Evolutionary conservation across 1,284 basidiomycete species (phyloP), one percentile per base, ranked within the genome.

Genomic region (Cryptococcus amylolentus): DNA sequence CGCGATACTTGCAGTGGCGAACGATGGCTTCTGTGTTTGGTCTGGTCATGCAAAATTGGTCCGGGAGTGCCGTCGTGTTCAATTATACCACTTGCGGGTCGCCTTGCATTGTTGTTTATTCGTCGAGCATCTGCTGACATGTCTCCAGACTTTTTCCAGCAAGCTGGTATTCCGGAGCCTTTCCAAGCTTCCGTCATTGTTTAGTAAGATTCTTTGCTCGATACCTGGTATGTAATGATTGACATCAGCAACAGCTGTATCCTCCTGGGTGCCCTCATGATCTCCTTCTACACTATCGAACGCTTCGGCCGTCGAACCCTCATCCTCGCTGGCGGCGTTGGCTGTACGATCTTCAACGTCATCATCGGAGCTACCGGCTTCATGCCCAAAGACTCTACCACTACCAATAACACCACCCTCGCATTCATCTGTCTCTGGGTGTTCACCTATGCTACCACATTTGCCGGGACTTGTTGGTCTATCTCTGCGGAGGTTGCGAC

Each of bases 311-410:
- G 31, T 35, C 31, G 31, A 8, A 35, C 31, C 6, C 31, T 35
- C 31, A 35, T 35, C 6, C 31, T 35, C 31, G 31, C 10, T 35
- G 31, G 41, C 37, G 53, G 53, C 38, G 2, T 49, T 2, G 43
- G 38, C 4, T 54, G 53, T 49, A 49, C 53, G 13, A 27, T 61
- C 23, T 61, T 59, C 51, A 61, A 61, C 16, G 31, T 61, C 7
- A 51, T 53, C 43, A 45, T 63, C n/a, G 61, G 58, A 4, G 51
- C 52, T 14, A 26, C 60, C 13, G 61, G 61, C 13, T 51, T 60
- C 56, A 46, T 23, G 23, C 18, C 43, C 6, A 60, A 53, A 5
- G 2, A 35, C 31, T 35, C 31, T 35, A 35, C 31, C 31, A 35
- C 31, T 35, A 35, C 31, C 31, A 5, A 35, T 10, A 35, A 35